Conservation (phyloP, 768 basidiomycete species). For the Phallus indusiatus region DNA sequence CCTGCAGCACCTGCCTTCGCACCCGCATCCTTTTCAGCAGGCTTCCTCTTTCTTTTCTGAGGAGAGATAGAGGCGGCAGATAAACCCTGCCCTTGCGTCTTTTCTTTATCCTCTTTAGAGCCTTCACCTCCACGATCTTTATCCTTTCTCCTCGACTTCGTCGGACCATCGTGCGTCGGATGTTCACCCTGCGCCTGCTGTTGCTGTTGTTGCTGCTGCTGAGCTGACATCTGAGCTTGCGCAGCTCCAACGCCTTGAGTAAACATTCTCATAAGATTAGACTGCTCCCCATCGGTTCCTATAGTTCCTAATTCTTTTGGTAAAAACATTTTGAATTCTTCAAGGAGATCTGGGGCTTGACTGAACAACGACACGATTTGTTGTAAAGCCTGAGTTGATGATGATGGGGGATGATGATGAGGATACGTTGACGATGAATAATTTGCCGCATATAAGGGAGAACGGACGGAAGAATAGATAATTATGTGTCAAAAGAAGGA, state of each 20-base stretch:
- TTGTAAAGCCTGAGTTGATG: constrained; percentile 55
- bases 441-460: too few species aligned
- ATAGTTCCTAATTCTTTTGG: constrained; percentile 47
- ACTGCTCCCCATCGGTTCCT: constrained; percentile 23
- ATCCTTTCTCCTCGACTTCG: constrained; percentile 31
- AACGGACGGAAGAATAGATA: too few species aligned
- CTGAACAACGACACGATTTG: constrained; percentile 65
- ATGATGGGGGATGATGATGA: too few species aligned
- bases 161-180: constrained; percentile 28
- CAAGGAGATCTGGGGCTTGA: constrained; percentile 63
- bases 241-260: constrained; percentile 2
- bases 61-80: constrained; percentile 26
- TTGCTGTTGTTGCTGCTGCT: too few species aligned
- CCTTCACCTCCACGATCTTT: constrained; percentile 13
- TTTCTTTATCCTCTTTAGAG: constrained; percentile 17
- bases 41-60: constrained; percentile 63
- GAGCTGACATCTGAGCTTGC: neutral
- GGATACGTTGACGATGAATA: neutral
- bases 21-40: constrained; percentile 33
- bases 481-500: too few species aligned
- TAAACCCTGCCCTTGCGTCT: neutral
- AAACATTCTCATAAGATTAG: constrained; percentile 8
- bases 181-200: constrained; percentile 17
- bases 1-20: neutral
- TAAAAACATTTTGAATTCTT: constrained; percentile 70